Evolutionary conservation across 345 rosid genomes (phyloP), one percentile per base, ranked within the genome.

Genomic region (Triadica sebifera): DNA sequence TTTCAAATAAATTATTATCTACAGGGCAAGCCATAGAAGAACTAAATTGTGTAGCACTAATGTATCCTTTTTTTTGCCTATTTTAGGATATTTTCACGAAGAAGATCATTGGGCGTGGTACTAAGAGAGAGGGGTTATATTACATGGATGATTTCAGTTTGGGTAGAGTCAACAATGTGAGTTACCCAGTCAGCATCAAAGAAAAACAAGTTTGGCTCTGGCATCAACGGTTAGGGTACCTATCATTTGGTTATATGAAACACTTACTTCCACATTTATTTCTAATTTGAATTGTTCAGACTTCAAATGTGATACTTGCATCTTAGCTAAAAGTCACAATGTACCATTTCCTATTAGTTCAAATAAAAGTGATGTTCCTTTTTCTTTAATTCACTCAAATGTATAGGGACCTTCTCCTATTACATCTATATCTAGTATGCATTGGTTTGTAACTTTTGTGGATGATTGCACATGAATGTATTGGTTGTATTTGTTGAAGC

Each of bases 301-400:
- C 8, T 43, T 65, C 22, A 8, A 13, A 45, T 65, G 53, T 65
- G 52, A 65, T 4, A 43, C 69, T 4, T 65, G 69, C 15, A 65
- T 43, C 8, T 20, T 41, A n/a, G 70, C 70, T 11, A 66, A 66
- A 22, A 78, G 70, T 34, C 70, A 74, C 53, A 5, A 22, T 5
- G 46, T 43, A 8, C 9, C 46, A 5, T 43, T 5, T 8, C 46
- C 46, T 1, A 29, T 29, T 29, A 29, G 34, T 29, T 29, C 34
- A 29, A 29, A 29, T 29, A 29, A 29, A 29, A 29, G 46, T 12
- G 19, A 6, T 5, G 20, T 8, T 34, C 19, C 20, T 34, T 37
- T 61, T 61, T 19, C 9, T 0, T 61, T 61, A 38, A 34, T 37
- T 29, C 65, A 37, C 4, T 25, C 41, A 10, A 17, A 61, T 29